Base-by-base conservation (phyloP, 192 early-diverging fungal species). In the Haplosporangium gracile region DNA sequence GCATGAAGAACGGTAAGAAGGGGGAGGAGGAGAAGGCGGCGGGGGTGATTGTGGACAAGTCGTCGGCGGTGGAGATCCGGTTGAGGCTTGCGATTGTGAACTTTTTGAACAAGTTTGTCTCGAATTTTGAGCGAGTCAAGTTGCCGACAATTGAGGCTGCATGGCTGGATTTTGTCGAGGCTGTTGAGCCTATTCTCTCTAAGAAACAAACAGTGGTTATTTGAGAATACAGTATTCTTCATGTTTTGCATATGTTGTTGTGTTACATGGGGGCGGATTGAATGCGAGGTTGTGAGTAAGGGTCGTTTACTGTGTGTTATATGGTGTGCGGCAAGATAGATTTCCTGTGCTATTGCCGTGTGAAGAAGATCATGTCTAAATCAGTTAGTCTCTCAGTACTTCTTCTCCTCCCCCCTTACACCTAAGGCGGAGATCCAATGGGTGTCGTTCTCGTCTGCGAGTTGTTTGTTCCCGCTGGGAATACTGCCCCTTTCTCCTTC, bases 71-170 rank as follows among this genome's bases (percentile, higher is more conserved):
- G 4, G 79, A 81, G 42, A 81, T 85, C 34, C 51, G 43, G 68
- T 24, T 86, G 29, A 45, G 84, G n/a, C 45, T 74, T 1, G 71
- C 42, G 69, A 47, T 86, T 4, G 77, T 79, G 49, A 81, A 63
- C 49, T 86, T 86, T 73, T 72, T 86, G 47, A 79, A 86, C 70
- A 80, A 86, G 76, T 86, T 81, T 57, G 71, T 73, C 6, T 86
- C 84, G 26, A 70, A 70, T 63, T 81, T 86, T 72, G 83, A 85
- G 55, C 69, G 71, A 7, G 79, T 53, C 55, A 85, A 81, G 71
- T 32, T 77, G 70, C 34, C 57, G 9, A 34, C 71, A 68, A 80
- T 86, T 55, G 79, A 80, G 39, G 26, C 32, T 40, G 78, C 75
- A 1, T 86, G 84, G 84, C 47, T 75, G 32, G 75, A 85, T 24